Evolutionary conservation across 2,329 filamentous ascomycete genomes (phyloP), one percentile per base, ranked within the genome.

Genomic region (Aspergillus pseudonomiae): DNA sequence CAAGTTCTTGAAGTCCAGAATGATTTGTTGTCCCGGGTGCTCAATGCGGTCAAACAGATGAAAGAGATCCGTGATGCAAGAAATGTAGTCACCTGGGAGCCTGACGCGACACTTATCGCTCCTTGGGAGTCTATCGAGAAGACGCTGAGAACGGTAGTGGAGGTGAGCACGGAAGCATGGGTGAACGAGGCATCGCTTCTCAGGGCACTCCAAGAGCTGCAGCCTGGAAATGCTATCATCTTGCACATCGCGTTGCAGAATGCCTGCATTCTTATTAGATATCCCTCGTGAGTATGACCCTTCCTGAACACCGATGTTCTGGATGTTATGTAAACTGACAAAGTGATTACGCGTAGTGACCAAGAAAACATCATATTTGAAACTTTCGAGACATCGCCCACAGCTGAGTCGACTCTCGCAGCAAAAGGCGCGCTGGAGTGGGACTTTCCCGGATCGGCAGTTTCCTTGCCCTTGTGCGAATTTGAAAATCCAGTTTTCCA

Each of bases 321-420:
- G 11, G 2, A 1, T 1, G 7, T 10, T 4, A 21, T 24, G 52
- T 24, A 30, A 52, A 50, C 55, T 65, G 41, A 64, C 41, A 19
- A 52, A 14, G 57, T 58, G 30, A 57, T 48, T 41, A 59, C 62
- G 34, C 16, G 21, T n/a, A 73, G 70, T 60, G 41, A 59, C 9
- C 21, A 60, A 2, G 52, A 76, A 52, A 24, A 65, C 68, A 65
- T 83, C 68, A 21, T 86, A 62, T 84, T 89, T 53, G 88, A 91
- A 71, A 80, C 80, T 0, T 90, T 90, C 61, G 88, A 91, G 70
- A 80, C 84, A 0, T 88, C 87, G 0, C 78, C 89, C 0, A 70
- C 72, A 0, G 85, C 84, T 1, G 79, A 85, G 48, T 74, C 81
- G 14, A 84, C 89, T 0, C 77, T 89, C 1, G 80, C 81, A 0